These are phyloP conservation scores for Camellia sinensis DNA, from an alignment of 148 eudicot species.

Conservation along the genomic window DNA sequence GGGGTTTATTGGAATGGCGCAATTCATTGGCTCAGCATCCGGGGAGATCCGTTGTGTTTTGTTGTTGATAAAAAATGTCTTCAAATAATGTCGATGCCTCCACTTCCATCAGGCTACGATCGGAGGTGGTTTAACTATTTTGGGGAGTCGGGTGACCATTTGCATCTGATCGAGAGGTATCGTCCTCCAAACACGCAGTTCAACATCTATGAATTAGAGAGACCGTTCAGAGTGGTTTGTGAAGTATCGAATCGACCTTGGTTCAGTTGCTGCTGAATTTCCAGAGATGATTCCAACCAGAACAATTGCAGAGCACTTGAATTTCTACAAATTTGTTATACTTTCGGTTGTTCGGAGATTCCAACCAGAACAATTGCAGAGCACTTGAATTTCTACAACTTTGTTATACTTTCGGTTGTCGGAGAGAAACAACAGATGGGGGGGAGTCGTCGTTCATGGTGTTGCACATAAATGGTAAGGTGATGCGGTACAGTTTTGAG, in stretches of 20 bases:
- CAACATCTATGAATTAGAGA: constrained; percentile 23
- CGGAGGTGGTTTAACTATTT: constrained; percentile 9
- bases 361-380: background rate
- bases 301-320: no score
- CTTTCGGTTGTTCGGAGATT: no score
- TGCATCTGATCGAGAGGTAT: constrained; percentile 20
- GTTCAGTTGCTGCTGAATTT: constrained; percentile 2
- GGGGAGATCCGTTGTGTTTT: constrained; percentile 13
- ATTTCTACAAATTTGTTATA: no score
- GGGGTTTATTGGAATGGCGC: constrained; percentile 25
- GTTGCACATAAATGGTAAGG: no score
- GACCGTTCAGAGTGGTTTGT: constrained; percentile 31
- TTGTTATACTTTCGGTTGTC: constrained; percentile 17
- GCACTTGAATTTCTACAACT: background rate
- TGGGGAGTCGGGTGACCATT: constrained; percentile 14
- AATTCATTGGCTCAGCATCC: constrained; percentile 17
- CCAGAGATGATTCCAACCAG: constrained; percentile 17
- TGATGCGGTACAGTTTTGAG: no score
- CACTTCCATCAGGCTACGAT: background rate
- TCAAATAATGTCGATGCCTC: background rate
- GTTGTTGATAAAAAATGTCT: background rate
- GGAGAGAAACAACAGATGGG: background rate
- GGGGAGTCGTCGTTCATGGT: background rate
- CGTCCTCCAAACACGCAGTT: background rate
- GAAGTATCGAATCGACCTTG: constrained; percentile 23